Percentiles rank a stretch among this genome's conserved stretches.
Evolutionary conservation across 768 basidiomycete species (phyloP).

Genomic region (Mrakia gelida): DNA sequence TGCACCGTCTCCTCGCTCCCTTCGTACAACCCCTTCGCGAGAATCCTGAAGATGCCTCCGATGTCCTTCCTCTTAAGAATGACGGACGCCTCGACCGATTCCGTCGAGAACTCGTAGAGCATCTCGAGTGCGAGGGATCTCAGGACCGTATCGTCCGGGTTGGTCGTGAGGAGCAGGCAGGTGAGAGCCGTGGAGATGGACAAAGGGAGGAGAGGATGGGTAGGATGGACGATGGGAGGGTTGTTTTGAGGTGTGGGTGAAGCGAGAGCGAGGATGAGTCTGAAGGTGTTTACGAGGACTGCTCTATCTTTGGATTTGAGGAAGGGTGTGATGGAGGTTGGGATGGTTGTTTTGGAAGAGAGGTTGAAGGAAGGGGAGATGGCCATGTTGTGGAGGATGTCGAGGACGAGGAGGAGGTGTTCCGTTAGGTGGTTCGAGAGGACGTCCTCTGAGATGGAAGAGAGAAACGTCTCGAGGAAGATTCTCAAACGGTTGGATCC

Average conservation of each 20-base stretch:
- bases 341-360: not conserved
- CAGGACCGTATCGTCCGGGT: not conserved
- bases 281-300: conserved; percentile 15
- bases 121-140: conserved; percentile 21
- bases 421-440: conserved; percentile 27
- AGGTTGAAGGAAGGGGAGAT: conserved; percentile 6
- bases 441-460: not conserved
- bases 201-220: conserved; percentile 14
- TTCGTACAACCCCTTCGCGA: conserved; percentile 29
- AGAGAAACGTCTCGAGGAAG: conserved; percentile 18
- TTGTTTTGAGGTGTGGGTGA: not conserved
- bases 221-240: not conserved
- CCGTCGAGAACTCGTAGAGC: conserved; percentile 23
- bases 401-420: conserved; percentile 22
- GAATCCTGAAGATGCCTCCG: conserved; percentile 11
- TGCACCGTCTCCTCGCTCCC: not conserved
- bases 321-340: not conserved
- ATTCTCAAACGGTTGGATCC: conserved; percentile 45
- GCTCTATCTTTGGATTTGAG: conserved; percentile 27
- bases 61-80: conserved; percentile 23
- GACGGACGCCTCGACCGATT: not conserved
- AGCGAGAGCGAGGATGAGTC: conserved; percentile 12
- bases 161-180: conserved; percentile 13
- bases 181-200: not conserved
- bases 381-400: conserved; percentile 26